Conservation (phyloP, 2,329 filamentous ascomycete genomes). For the Verticillium nonalfalfae region DNA sequence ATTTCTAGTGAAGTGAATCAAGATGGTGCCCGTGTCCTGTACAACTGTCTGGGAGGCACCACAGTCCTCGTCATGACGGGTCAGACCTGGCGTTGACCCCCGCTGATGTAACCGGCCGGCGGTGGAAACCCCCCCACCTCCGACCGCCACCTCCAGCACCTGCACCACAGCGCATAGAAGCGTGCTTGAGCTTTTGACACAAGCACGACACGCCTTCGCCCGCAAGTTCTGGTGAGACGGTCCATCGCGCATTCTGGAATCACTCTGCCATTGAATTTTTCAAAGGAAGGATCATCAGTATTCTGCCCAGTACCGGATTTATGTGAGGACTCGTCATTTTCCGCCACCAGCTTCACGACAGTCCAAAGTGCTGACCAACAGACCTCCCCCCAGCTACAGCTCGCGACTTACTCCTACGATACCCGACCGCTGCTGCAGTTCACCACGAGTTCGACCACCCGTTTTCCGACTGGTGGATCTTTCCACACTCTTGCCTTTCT, state of each 20-base stretch:
- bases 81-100: neutral
- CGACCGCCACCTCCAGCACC: neutral
- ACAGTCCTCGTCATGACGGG: neutral
- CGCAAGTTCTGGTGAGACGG: neutral
- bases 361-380: neutral
- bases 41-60: neutral
- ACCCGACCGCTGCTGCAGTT: neutral
- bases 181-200: neutral
- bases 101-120: constrained; percentile 1
- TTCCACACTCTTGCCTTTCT: neutral
- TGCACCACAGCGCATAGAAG: neutral
- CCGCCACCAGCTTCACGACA: neutral
- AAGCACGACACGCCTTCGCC: neutral
- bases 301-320: neutral
- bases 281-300: neutral
- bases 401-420: neutral
- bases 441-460: neutral
- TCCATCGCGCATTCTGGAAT: neutral
- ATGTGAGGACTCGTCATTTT: neutral
- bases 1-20: too few species aligned
- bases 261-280: neutral
- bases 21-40: too few species aligned
- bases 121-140: neutral
- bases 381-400: neutral
- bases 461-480: neutral